Evolutionary conservation across 192 early-diverging fungal species (phyloP), one percentile per base, ranked within the genome.

Genomic region (Entomortierella lignicola): DNA sequence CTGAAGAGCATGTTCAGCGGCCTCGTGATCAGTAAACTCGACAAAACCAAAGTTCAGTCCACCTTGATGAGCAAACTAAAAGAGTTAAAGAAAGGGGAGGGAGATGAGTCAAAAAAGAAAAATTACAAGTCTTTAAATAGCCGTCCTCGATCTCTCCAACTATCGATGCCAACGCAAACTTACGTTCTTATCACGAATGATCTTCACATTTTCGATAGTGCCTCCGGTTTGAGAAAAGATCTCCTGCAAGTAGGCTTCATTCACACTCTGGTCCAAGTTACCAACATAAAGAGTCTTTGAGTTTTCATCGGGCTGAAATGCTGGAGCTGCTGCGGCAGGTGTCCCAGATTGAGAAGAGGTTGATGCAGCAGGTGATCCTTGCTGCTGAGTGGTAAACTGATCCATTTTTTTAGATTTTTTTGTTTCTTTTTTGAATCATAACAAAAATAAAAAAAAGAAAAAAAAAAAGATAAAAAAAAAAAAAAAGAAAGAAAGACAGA

Each of bases 11-110:
- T 75, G 55, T 25, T 93, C 91, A 42, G 96, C 96, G 43, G 86
- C 74, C 61, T 85, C 81, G 72, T 90, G 90, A 47, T 91, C 91
- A 60, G 79, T 79, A 85, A 89, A 94, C 74, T 95, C 94, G 55
- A 97, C 92, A 83, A 97, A 97, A 17, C 94, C 96, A 83, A 94
- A 97, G 85, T 94, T 94, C 61, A 94, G 80, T 18, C 89, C 92
- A 52, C 86, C 88, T 54, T 91, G 89, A 31, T 82, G 79, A 29
- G 67, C 75, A 80, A 87, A 88, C 86, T 91, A 86, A 12, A 52
- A 23, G 25, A 47, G 26, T 1, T 8, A 53, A 39, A 62, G 52
- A 60, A 42, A 27, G 26, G 13, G 13, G 17, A 25, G 26, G 13
- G 13, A 26, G 8, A 60, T 42, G 21, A 39, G 34, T 37, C 10